Conservation (phyloP, 306 rosid species). For the Inga leiocalycina region DNA sequence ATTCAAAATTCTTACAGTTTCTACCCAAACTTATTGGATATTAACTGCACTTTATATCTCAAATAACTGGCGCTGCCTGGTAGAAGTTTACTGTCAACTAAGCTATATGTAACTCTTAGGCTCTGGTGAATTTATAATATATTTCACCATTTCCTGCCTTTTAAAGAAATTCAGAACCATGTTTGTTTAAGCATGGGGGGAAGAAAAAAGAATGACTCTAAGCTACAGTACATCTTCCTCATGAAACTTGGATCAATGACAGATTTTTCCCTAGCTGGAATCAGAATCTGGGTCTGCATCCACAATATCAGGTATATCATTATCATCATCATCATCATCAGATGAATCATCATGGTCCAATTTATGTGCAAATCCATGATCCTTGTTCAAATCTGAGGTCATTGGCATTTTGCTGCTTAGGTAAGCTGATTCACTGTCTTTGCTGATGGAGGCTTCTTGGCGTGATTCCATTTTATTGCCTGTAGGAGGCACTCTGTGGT, state of each 20-base stretch:
- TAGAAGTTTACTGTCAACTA: background rate
- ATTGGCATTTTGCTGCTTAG: constrained; percentile 21
- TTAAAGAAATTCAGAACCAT: background rate
- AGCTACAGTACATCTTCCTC: constrained; percentile 7
- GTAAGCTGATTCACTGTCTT: constrained; percentile 23
- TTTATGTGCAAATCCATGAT: constrained; percentile 26
- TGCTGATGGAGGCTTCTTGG: constrained; percentile 24
- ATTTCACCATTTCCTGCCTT: background rate
- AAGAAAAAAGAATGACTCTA: background rate
- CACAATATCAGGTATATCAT: constrained; percentile 69
- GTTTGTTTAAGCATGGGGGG: background rate
- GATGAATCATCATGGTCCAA: constrained; percentile 27
- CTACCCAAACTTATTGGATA: background rate
- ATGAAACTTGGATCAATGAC: constrained; percentile 9
- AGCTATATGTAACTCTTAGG: background rate
- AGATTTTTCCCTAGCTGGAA: constrained; percentile 38
- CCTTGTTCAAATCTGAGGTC: constrained; percentile 34
- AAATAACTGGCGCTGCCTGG: background rate
- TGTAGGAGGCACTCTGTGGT: constrained; percentile 28
- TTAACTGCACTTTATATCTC: background rate
- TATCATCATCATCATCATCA: constrained; percentile 48
- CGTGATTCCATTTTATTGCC: constrained; percentile 32
- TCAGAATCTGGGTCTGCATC: constrained; percentile 74
- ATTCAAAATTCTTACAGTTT: background rate
- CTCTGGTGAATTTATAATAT: background rate